Evolutionary conservation across 768 basidiomycete genomes (phyloP).

Genomic region (Leccinum imitatum): DNA sequence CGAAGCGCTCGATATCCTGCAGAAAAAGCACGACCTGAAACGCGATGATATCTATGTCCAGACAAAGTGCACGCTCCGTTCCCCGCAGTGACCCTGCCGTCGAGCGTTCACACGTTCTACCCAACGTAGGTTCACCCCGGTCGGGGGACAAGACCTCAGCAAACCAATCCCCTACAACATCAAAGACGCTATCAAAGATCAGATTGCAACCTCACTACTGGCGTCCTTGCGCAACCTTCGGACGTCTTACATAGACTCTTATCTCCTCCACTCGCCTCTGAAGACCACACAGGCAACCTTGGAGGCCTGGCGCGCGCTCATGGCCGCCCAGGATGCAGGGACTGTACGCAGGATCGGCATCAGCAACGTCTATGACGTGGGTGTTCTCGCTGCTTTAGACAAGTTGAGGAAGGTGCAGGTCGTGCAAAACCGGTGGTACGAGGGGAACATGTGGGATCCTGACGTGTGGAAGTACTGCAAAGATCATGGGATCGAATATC

Average conservation of each 20-base stretch:
- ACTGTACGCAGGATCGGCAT: conserved; percentile 66
- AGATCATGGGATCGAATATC: conserved; percentile 64
- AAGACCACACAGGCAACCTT: conserved; percentile 56
- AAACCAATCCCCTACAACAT: conserved; percentile 76
- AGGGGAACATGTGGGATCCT: conserved; percentile 75
- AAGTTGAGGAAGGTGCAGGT: conserved; percentile 60
- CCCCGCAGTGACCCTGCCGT: not conserved
- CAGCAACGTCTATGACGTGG: conserved; percentile 73
- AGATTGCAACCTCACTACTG: conserved; percentile 61
- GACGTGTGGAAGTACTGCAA: conserved; percentile 65
- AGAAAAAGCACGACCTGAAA: conserved; percentile 55
- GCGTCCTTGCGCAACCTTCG: conserved; percentile 67
- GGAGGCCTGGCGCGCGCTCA: conserved; percentile 67
- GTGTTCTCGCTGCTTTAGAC: conserved; percentile 50
- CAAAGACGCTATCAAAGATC: conserved; percentile 47
- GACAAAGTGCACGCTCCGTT: conserved; percentile 57
- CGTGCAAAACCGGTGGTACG: conserved; percentile 85
- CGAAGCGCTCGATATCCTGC: conserved; percentile 58
- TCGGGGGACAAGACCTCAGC: conserved; percentile 67
- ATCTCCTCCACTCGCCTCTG: conserved; percentile 77
- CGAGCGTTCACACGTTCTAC: conserved; percentile 1
- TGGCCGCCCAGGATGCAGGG: conserved; percentile 62
- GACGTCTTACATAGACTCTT: conserved; percentile 75
- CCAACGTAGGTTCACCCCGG: conserved; percentile 61
- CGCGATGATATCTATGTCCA: conserved; percentile 76